A percentile compares a stretch with the other conserved stretches of the same genome.
These are phyloP conservation scores for Chaetoceros muelleri DNA, from an alignment of 108 stramenopile species.

Conservation along the genomic window DNA sequence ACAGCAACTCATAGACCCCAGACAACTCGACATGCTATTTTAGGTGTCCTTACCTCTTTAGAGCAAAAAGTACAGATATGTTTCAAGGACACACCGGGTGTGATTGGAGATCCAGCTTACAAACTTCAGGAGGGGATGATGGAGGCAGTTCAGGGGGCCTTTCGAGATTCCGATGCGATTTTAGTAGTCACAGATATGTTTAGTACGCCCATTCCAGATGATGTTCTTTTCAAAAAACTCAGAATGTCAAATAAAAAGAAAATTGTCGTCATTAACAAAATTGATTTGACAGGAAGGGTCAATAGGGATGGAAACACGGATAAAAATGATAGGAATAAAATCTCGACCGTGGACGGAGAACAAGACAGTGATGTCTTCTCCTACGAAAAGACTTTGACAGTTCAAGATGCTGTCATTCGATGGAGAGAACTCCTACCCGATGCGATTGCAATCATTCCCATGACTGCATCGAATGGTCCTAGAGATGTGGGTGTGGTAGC, in stretches of 20 bases:
- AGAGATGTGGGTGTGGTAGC: constrained; percentile 46
- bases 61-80: constrained; percentile 55
- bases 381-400: constrained; percentile 25
- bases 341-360: constrained; percentile 12
- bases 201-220: constrained; percentile 54
- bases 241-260: constrained; percentile 32
- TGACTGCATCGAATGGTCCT: constrained; percentile 39
- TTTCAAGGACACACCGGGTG: constrained; percentile 84
- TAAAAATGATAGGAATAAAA: constrained; percentile 9
- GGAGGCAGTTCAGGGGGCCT: constrained; percentile 64
- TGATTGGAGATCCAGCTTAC: constrained; percentile 73
- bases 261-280: constrained; percentile 85
- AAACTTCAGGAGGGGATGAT: constrained; percentile 82
- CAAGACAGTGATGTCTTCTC: constrained; percentile 3
- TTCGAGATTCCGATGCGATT: constrained; percentile 62
- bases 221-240: constrained; percentile 44
- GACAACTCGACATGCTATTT: constrained; percentile 84
- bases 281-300: constrained; percentile 52
- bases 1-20: constrained; percentile 79
- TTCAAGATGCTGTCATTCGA: constrained; percentile 50
- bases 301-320: constrained; percentile 11
- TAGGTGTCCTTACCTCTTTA: constrained; percentile 62
- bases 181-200: constrained; percentile 80
- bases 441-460: constrained; percentile 67
- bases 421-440: constrained; percentile 65